Conservation (phyloP, 805 yeast genomes). For the Ogataea nitratoaversa region DNA sequence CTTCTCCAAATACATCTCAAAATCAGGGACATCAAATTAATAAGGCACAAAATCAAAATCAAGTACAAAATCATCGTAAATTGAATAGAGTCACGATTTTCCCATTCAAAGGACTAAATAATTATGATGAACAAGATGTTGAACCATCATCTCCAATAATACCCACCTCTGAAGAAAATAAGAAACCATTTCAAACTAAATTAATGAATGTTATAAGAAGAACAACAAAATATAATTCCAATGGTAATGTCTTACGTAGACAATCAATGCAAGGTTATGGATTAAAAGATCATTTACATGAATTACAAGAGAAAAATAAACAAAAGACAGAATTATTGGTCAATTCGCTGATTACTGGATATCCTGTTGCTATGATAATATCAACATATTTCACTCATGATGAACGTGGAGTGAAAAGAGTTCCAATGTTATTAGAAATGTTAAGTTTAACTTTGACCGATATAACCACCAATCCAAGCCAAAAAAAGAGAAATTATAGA, state of each 20-base stretch:
- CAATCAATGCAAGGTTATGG: slow-evolving; percentile 8
- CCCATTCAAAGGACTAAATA: slow-evolving; percentile 11
- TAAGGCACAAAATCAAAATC: background rate
- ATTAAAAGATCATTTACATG: slow-evolving; percentile 13
- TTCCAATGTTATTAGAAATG: slow-evolving; percentile 76
- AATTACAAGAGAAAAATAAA: slow-evolving; percentile 22
- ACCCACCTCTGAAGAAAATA: slow-evolving; percentile 9
- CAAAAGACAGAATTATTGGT: slow-evolving; percentile 33
- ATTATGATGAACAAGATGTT: background rate
- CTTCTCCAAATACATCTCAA: background rate
- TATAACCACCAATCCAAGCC: slow-evolving; percentile 35
- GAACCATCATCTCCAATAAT: too few relatives aligned
- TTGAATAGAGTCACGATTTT: slow-evolving; percentile 11
- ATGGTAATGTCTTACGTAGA: slow-evolving; percentile 2
- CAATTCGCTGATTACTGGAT: slow-evolving; percentile 55
- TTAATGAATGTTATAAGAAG: slow-evolving; percentile 18
- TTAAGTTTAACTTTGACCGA: slow-evolving; percentile 62
- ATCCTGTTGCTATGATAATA: slow-evolving; percentile 70
- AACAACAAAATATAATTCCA: slow-evolving; percentile 7
- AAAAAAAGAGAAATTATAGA: slow-evolving; percentile 45
- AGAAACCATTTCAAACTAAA: slow-evolving; percentile 15
- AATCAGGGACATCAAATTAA: too few relatives aligned
- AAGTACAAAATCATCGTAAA: background rate
- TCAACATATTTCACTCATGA: slow-evolving; percentile 74
- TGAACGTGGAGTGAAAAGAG: slow-evolving; percentile 70